phyloP scores from a whole-genome alignment of 73 alveolate species.

The Paramecium bursaria region DNA sequence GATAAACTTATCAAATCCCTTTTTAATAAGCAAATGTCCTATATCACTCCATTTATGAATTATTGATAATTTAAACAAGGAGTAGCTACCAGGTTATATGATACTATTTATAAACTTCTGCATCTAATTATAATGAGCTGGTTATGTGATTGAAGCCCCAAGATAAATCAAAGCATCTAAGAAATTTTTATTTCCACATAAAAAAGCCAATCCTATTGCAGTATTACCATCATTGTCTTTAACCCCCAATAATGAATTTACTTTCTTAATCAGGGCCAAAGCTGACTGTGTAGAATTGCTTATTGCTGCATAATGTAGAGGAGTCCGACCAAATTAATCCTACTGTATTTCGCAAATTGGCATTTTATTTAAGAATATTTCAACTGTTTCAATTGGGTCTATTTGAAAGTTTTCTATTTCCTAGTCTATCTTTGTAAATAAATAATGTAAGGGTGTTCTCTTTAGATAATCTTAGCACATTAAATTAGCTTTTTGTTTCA shows the following conservation, averaged over 20 bases:
- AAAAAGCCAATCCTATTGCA: conserved; percentile 80
- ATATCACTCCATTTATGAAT: too few species aligned
- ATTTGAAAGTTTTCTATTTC: conserved; percentile 54
- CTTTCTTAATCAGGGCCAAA: conserved; percentile 71
- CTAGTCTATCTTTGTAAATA: conserved; percentile 76
- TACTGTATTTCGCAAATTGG: conserved; percentile 68
- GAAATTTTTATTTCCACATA: conserved; percentile 77
- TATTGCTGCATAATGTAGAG: conserved; percentile 82
- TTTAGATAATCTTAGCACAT: conserved; percentile 67
- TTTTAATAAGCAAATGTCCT: too few species aligned
- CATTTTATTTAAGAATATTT: conserved; percentile 61
- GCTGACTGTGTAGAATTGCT: conserved; percentile 80
- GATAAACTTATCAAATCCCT: too few species aligned
- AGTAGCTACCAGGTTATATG: too few species aligned
- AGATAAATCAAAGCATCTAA: too few species aligned
- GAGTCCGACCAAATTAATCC: conserved; percentile 77
- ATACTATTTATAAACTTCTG: too few species aligned
- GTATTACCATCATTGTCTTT: conserved; percentile 83
- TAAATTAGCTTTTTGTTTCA: too few species aligned
- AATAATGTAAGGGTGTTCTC: conserved; percentile 83
- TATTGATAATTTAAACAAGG: too few species aligned
- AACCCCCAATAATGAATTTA: conserved; percentile 75
- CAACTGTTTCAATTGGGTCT: conserved; percentile 84
- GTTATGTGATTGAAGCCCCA: too few species aligned
- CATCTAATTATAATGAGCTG: too few species aligned